Percentiles rank a stretch among this genome's conserved stretches.
Conservation (phyloP, 768 basidiomycete genomes). For the Pseudohyphozyma bogoriensis region DNA sequence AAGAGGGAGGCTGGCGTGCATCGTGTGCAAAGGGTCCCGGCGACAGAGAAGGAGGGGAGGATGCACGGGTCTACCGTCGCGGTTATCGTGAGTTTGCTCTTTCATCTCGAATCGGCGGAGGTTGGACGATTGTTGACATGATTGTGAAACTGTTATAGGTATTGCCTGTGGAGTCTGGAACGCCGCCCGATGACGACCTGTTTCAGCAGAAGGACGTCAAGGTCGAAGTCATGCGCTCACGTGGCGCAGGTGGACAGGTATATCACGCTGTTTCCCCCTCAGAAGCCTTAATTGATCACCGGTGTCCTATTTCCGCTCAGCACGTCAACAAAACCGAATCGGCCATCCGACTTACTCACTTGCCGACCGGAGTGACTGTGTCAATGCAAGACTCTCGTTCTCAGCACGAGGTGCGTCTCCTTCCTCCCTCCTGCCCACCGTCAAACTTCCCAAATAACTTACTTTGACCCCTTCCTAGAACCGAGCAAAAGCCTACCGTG, state of each 20-base stretch:
- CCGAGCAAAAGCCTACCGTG: slow-evolving; percentile 80
- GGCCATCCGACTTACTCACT: slow-evolving; percentile 84
- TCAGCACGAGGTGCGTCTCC: slow-evolving; percentile 67
- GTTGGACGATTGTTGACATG: too few species aligned
- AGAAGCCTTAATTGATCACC: neutral
- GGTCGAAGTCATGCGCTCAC: slow-evolving; percentile 86
- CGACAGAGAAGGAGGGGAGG: slow-evolving; percentile 75
- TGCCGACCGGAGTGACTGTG: slow-evolving; percentile 85
- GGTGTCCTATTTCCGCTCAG: slow-evolving; percentile 40
- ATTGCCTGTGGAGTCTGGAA: slow-evolving; percentile 64
- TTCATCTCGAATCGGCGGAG: neutral
- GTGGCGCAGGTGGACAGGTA: slow-evolving; percentile 96
- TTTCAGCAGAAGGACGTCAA: slow-evolving; percentile 70
- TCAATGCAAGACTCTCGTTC: slow-evolving; percentile 97
- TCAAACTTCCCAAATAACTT: neutral
- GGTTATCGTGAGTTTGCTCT: slow-evolving; percentile 53
- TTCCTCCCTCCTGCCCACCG: neutral
- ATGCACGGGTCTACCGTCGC: slow-evolving; percentile 88
- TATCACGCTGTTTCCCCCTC: slow-evolving; percentile 11
- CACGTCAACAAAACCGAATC: slow-evolving; percentile 99
- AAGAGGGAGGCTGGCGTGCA: slow-evolving; percentile 93
- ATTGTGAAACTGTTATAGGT: slow-evolving; percentile 46
- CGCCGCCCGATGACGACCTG: slow-evolving; percentile 55
- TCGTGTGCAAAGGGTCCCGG: slow-evolving; percentile 85
- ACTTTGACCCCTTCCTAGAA: slow-evolving; percentile 49